Evolutionary conservation across 2,329 filamentous ascomycete genomes (phyloP), one percentile per base, ranked within the genome.

Genomic region (Zymoseptoria brevis): DNA sequence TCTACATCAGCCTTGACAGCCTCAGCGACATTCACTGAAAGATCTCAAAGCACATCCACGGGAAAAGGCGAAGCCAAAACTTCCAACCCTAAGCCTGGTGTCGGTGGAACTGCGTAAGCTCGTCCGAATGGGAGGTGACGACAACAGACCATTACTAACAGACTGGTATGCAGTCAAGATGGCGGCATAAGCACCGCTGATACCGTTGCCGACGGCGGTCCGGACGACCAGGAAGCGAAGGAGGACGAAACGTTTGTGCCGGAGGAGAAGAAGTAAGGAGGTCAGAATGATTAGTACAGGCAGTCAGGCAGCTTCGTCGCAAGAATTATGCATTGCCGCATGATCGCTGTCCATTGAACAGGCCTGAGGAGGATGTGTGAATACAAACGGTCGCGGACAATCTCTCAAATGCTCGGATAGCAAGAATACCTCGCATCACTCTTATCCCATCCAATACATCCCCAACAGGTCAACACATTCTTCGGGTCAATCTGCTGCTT

Each of bases 31-130:
- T 6, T 16, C 13, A 41, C 35, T 45, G 7, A 45, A 48, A 24
- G n/a, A 54, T 59, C 50, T 61, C 59, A 49, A 45, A 61, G 50
- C 54, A 22, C 50, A 48, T 57, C 19, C 30, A 30, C 50, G 4
- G 51, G 30, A 19, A 59, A 62, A 53, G 58, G 30, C 30, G 60
- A 62, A 53, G 58, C 57, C 41, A 54, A 62, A 48, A 55, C 56
- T 13, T 60, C 58, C 19, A 64, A 64, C 53, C 45, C 53, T 52
- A 57, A 62, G 24, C 51, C 51, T n/a, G 60, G 61, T 2, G 64
- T 67, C n/a, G 66, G 66, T 21, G 66, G 66, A n/a, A 67, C 61
- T 30, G 63, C 63, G 61, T 65, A 57, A 57, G 59, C 16, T 30
- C 35, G 7, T 45, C 30, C 29, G 11, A 50, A 19, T 52, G 13